Evolutionary conservation across 345 rosid genomes (phyloP).

Genomic region (Euphorbia peplus): DNA sequence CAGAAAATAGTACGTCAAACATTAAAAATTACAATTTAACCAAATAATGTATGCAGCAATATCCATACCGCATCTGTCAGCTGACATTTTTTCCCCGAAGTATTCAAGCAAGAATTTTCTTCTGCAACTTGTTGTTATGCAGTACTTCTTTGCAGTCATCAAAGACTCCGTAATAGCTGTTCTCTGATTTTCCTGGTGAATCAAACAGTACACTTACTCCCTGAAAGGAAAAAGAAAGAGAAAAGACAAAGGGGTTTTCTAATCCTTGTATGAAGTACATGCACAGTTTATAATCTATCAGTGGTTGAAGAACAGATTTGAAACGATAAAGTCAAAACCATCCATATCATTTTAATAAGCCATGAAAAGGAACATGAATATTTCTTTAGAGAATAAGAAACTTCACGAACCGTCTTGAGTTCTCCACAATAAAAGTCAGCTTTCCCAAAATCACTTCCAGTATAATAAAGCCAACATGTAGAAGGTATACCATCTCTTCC

Average conservation of each 20-base stretch:
- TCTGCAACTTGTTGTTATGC: slow-evolving; percentile 41
- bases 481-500: slow-evolving; percentile 55
- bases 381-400: slow-evolving; percentile 8
- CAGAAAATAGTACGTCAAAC: neutral
- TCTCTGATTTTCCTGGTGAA: slow-evolving; percentile 40
- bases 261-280: slow-evolving; percentile 6
- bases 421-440: slow-evolving; percentile 45
- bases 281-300: neutral
- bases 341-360: slow-evolving; percentile 1
- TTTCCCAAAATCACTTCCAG: slow-evolving; percentile 41
- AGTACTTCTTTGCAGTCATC: slow-evolving; percentile 39
- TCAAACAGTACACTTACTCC: slow-evolving; percentile 4
- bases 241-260: neutral
- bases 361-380: too few relatives aligned
- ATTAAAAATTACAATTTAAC: neutral
- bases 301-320: neutral
- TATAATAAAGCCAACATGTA: slow-evolving; percentile 47
- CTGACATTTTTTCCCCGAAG: slow-evolving; percentile 38
- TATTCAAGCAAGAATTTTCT: slow-evolving; percentile 46
- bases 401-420: slow-evolving; percentile 29
- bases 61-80: slow-evolving; percentile 40
- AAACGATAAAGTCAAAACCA: neutral
- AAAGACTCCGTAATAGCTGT: slow-evolving; percentile 37
- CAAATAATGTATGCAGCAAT: neutral
- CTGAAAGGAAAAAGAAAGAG: neutral